Base-by-base conservation (phyloP, 805 yeast genomes). In the Candida krabiensis region DNA sequence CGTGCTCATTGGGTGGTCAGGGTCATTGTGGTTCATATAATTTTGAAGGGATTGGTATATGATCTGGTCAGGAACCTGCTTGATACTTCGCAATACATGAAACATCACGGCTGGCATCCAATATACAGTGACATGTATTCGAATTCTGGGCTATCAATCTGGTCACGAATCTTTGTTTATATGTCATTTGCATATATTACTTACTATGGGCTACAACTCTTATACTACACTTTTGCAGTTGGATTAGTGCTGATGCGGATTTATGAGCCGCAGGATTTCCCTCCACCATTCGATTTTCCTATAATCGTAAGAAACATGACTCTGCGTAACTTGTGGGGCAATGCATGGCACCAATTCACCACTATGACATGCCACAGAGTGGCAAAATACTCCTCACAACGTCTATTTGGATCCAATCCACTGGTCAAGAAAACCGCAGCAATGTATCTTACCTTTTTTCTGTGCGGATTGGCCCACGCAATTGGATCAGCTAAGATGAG, bases 311-410 rank as follows among this genome's bases (percentile, higher is more conserved):
- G 28, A 11, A 28, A 15, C 15, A 19, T 29, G 14, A 36, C 44
- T 7, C 12, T 30, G 15, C 28, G 35, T 17, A 17, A 19, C 7
- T 36, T 41, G 22, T 41, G 44, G 44, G 38, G 38, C 13, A n/a
- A 28, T 14, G 35, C 32, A 4, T 41, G 44, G 44, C 44, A 41
- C 29, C 44, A 41, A n/a, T 29, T 16, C 2, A 13, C 31, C 18
- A 34, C 34, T 17, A 16, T 15, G 2, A 18, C 35, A 8, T 27
- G 24, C 13, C 27, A 25, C 25, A 32, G n/a, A 15, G 27, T 40
- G 12, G 44, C 40, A 13, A 19, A 33, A 17, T 9, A 14, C 29
- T 11, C 30, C 15, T 25, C 34, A 15, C 13, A 6, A 19, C 24
- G 3, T 4, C 2, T 35, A 27, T 27, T 36, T 18, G 37, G 40